Conservation (phyloP, 1,284 basidiomycete species). For the Cryptococcus sp. region DNA sequence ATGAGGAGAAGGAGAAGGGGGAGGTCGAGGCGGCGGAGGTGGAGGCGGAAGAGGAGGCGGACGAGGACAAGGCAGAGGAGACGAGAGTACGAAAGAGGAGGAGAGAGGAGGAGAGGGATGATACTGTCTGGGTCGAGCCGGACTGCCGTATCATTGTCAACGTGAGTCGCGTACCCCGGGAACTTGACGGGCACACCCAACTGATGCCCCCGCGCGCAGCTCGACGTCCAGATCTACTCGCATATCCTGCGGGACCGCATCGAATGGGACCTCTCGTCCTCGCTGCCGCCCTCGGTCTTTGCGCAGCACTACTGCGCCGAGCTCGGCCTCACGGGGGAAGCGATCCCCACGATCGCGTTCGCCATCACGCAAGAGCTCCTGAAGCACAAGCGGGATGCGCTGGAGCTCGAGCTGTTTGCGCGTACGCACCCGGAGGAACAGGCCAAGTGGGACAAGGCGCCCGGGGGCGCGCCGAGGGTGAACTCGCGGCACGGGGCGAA, state of each 20-base stretch:
- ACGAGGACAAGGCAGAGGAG: slow-evolving; percentile 19
- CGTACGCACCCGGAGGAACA: slow-evolving; percentile 54
- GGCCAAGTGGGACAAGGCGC: slow-evolving; percentile 62
- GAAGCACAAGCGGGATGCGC: slow-evolving; percentile 88
- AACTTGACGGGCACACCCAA: slow-evolving; percentile 11
- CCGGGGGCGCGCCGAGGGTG: slow-evolving; percentile 55
- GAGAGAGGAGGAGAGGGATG: slow-evolving; percentile 15
- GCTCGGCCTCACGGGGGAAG: slow-evolving; percentile 83
- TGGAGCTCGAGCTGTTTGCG: slow-evolving; percentile 85
- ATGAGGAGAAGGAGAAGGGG: background rate
- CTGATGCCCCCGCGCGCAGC: slow-evolving; percentile 59
- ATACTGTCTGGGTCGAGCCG: slow-evolving; percentile 59
- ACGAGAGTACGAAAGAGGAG: too few relatives aligned
- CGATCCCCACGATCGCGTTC: slow-evolving; percentile 81
- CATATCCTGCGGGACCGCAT: slow-evolving; percentile 90
- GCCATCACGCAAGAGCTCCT: slow-evolving; percentile 92
- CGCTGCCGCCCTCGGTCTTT: slow-evolving; percentile 85
- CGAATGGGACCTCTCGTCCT: slow-evolving; percentile 95
- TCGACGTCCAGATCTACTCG: slow-evolving; percentile 95
- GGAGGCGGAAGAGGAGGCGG: slow-evolving; percentile 21
- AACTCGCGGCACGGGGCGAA: slow-evolving; percentile 64
- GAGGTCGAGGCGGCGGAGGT: slow-evolving; percentile 19
- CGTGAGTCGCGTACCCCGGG: slow-evolving; percentile 61
- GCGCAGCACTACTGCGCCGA: slow-evolving; percentile 76
- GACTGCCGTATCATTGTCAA: slow-evolving; percentile 88